phyloP scores from a whole-genome alignment of 2,329 filamentous ascomycete species.

The Aquanectria penicillioides region DNA sequence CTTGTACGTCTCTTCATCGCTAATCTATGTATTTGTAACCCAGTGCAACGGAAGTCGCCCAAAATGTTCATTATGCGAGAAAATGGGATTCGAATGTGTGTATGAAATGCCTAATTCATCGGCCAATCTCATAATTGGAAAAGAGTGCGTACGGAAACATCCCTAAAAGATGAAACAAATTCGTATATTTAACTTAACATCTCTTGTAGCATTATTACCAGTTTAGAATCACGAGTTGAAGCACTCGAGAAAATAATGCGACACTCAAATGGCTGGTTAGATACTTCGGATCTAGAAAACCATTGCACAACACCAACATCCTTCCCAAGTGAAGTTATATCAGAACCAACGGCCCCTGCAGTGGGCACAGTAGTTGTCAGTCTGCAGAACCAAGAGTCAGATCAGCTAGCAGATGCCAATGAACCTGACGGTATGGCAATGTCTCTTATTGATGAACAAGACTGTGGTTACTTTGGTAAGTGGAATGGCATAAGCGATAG shows the following conservation, averaged over 20 bases:
- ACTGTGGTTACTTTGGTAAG: slow-evolving; percentile 26
- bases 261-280: neutral
- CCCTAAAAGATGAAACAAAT: neutral
- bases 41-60: slow-evolving; percentile 21
- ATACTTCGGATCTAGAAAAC: neutral
- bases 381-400: slow-evolving; percentile 2
- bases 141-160: neutral
- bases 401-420: neutral
- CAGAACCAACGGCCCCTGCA: neutral
- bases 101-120: slow-evolving; percentile 16
- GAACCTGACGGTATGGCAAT: slow-evolving; percentile 26
- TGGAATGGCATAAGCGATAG: neutral
- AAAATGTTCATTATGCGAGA: slow-evolving; percentile 12
- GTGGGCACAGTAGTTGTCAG: slow-evolving; percentile 13
- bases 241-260: neutral
- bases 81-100: slow-evolving; percentile 20
- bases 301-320: no score
- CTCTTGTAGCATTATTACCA: neutral
- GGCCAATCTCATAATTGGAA: slow-evolving; percentile 5
- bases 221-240: slow-evolving; percentile 1
- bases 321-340: neutral
- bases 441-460: slow-evolving; percentile 19
- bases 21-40: neutral
- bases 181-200: neutral
- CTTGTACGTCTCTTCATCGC: no score